Evolutionary conservation across 306 rosid genomes (phyloP).

Genomic region (Pyrus communis): DNA sequence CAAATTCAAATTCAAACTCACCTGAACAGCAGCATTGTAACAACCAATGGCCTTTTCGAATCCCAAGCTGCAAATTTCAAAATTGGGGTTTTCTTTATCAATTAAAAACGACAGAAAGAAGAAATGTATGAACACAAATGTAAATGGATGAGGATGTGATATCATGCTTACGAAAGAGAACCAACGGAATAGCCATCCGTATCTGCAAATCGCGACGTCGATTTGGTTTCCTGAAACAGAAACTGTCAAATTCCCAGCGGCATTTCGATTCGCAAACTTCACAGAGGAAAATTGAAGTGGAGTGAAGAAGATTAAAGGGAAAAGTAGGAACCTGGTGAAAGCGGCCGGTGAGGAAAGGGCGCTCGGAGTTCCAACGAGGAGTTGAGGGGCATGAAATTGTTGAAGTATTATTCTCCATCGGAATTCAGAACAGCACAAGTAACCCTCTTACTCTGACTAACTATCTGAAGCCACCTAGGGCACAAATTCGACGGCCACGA

Average conservation of each 20-base stretch:
- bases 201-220: conserved; percentile 36
- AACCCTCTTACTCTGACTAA: no score
- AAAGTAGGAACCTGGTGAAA: conserved; percentile 36
- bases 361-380: conserved; percentile 48
- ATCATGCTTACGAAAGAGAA: conserved; percentile 23
- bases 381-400: conserved; percentile 29
- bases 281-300: neutral
- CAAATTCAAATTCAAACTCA: conserved; percentile 11
- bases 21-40: conserved; percentile 78
- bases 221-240: conserved; percentile 34
- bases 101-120: neutral
- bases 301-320: neutral
- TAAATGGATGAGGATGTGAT: neutral
- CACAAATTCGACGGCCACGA: no score
- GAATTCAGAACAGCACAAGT: neutral
- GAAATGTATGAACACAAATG: neutral
- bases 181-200: conserved; percentile 25
- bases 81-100: neutral
- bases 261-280: neutral
- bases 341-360: conserved; percentile 58
- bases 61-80: conserved; percentile 15
- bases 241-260: neutral
- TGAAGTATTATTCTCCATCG: conserved; percentile 23
- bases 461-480: no score
- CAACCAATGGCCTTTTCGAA: conserved; percentile 60